These are phyloP conservation scores for Phytophthora pseudosyringae DNA, from an alignment of 352 stramenopile genomes.

Conservation along the genomic window DNA sequence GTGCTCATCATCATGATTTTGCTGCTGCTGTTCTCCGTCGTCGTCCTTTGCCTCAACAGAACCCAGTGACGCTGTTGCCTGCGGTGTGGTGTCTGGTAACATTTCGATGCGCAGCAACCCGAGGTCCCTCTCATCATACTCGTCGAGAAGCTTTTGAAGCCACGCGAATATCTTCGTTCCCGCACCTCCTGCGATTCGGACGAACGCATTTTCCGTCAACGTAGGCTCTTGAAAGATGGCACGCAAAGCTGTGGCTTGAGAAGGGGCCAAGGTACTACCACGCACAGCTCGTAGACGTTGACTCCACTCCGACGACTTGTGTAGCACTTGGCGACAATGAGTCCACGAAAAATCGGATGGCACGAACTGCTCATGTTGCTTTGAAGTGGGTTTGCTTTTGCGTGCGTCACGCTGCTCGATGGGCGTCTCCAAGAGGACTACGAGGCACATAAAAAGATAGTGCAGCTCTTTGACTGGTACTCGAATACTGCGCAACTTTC, in stretches of 20 bases:
- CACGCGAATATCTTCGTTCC: slow-evolving; percentile 71
- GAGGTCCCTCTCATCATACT: slow-evolving; percentile 63
- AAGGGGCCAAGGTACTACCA: slow-evolving; percentile 45
- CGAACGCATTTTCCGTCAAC: slow-evolving; percentile 58
- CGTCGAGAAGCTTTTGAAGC: slow-evolving; percentile 65
- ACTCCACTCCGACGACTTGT: slow-evolving; percentile 56
- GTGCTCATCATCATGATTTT: slow-evolving; percentile 2
- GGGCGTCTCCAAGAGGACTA: slow-evolving; percentile 68
- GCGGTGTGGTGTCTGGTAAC: slow-evolving; percentile 3
- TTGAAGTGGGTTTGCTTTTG: slow-evolving; percentile 45
- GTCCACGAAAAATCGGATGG: slow-evolving; percentile 69
- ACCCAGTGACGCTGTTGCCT: slow-evolving; percentile 3
- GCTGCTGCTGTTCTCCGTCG: slow-evolving; percentile 5
- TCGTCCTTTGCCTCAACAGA: slow-evolving; percentile 18
- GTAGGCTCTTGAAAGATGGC: slow-evolving; percentile 69
- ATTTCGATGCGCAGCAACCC: slow-evolving; percentile 42
- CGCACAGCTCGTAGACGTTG: slow-evolving; percentile 47
- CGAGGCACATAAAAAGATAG: slow-evolving; percentile 81
- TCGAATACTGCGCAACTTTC: slow-evolving; percentile 67
- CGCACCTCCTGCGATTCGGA: slow-evolving; percentile 54
- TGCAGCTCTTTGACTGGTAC: slow-evolving; percentile 76
- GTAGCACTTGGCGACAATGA: slow-evolving; percentile 62
- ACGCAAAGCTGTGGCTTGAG: slow-evolving; percentile 56
- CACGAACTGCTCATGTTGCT: slow-evolving; percentile 60
- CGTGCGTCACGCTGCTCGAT: slow-evolving; percentile 39